Percentiles rank a stretch among this genome's conserved stretches.
phyloP scores from a whole-genome alignment of 1,139 yeast genomes.

The Candida dubliniensis region DNA sequence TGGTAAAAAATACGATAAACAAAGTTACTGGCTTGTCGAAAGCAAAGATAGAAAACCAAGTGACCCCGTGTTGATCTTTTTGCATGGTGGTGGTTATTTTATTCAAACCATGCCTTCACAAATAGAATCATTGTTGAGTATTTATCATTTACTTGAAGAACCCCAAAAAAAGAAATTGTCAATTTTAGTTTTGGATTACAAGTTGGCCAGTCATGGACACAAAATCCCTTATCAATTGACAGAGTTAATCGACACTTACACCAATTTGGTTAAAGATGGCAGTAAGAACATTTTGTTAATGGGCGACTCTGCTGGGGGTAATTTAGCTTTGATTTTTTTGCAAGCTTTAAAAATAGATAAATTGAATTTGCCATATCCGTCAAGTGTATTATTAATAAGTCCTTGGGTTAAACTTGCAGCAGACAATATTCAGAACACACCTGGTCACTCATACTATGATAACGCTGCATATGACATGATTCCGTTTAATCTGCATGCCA shows the following conservation, averaged over 20 bases:
- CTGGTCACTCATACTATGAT: constrained; percentile 37
- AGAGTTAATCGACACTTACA: constrained; percentile 35
- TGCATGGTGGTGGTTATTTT: constrained; percentile 48
- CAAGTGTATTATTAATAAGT: constrained; percentile 32
- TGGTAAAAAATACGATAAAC: constrained; percentile 35
- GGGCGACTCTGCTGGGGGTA: constrained; percentile 49
- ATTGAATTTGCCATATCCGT: constrained; percentile 27
- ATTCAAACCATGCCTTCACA: constrained; percentile 36
- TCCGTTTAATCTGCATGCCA: constrained; percentile 12
- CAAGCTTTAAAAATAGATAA: constrained; percentile 25
- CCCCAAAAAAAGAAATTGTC: constrained; percentile 27
- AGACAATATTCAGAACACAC: constrained; percentile 14
- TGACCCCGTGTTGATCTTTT: constrained; percentile 41
- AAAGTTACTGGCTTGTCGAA: constrained; percentile 40
- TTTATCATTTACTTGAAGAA: constrained; percentile 31
- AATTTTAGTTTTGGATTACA: constrained; percentile 39
- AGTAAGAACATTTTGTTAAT: constrained; percentile 31
- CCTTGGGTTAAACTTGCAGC: constrained; percentile 38
- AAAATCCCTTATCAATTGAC: constrained; percentile 36
- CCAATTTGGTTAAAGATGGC: constrained; percentile 24
- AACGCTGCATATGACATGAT: constrained; percentile 35
- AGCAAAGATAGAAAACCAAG: constrained; percentile 23
- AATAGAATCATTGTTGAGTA: constrained; percentile 28
- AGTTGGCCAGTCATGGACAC: constrained; percentile 32
- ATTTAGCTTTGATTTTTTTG: constrained; percentile 30